Percentiles rank a stretch among this genome's conserved stretches.
Evolutionary conservation across 2,329 filamentous ascomycete species (phyloP).

Genomic region (Chaetomiaceae sp.): DNA sequence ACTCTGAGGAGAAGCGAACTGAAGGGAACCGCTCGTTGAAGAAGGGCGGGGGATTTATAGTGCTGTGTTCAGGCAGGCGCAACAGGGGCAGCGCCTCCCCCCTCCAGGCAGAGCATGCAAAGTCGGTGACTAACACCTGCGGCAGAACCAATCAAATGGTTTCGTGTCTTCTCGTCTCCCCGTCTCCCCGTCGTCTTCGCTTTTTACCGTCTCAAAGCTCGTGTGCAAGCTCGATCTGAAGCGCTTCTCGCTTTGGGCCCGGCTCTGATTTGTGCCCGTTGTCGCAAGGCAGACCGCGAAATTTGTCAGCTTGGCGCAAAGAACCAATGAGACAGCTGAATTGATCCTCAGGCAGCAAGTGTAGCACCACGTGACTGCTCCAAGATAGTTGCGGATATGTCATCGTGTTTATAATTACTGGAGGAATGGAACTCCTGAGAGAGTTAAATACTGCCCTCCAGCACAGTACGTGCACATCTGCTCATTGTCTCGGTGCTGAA

Average conservation of each 20-base stretch:
- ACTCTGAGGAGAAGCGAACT: not conserved
- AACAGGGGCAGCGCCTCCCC: not conserved
- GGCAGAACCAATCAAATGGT: not conserved
- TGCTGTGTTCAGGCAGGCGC: not conserved
- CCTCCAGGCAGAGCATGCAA: not conserved
- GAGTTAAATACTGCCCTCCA: too few species aligned
- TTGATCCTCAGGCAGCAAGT: constrained; percentile 5
- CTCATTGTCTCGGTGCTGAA: too few species aligned
- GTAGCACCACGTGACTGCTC: constrained; percentile 4
- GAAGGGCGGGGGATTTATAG: constrained; percentile 20
- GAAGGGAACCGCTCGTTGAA: not conserved
- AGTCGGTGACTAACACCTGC: constrained; percentile 6
- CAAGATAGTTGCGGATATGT: not conserved
- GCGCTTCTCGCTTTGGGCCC: not conserved
- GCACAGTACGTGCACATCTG: too few species aligned
- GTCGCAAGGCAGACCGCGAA: constrained; percentile 19
- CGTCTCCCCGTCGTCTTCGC: not conserved
- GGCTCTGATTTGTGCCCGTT: constrained; percentile 4
- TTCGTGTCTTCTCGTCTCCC: not conserved
- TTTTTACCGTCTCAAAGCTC: not conserved
- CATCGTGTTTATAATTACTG: not conserved
- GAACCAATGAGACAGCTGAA: constrained; percentile 15
- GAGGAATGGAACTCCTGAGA: too few species aligned
- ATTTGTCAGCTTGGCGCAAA: constrained; percentile 15
- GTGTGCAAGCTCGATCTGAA: not conserved